phyloP scores from a whole-genome alignment of 768 basidiomycete species.

The Pulveroboletus sp. region DNA sequence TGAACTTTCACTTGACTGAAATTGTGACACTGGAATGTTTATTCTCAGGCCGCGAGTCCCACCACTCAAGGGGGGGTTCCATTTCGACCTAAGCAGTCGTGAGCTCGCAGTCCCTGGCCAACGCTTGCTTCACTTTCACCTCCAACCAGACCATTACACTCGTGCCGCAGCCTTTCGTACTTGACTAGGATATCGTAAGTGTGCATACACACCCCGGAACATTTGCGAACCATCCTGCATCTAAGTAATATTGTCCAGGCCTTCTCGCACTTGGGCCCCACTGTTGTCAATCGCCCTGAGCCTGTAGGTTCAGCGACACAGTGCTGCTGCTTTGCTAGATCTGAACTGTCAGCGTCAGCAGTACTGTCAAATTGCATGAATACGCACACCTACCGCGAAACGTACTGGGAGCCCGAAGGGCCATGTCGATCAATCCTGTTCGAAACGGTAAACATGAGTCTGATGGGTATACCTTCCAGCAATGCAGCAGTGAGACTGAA shows the following conservation, averaged over 20 bases:
- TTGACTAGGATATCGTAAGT: no score
- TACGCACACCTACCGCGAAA: neutral
- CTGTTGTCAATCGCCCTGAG: neutral
- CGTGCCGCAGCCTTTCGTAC: no score
- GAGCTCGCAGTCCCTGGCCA: no score
- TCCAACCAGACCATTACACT: no score
- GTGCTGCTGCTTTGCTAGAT: slow-evolving; percentile 59
- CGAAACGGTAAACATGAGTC: slow-evolving; percentile 77
- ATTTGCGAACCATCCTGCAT: neutral
- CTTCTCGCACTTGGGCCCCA: neutral
- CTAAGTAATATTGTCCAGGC: neutral
- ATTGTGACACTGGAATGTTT: no score
- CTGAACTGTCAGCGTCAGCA: slow-evolving; percentile 30
- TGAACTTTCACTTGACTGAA: no score
- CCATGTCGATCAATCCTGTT: slow-evolving; percentile 88
- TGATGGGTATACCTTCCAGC: slow-evolving; percentile 79
- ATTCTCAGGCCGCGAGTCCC: no score
- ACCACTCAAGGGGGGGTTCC: no score
- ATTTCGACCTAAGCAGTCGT: no score
- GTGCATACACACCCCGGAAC: neutral
- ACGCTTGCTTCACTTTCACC: no score
- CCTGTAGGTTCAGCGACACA: slow-evolving; percentile 35
- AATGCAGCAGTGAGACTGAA: slow-evolving; percentile 86
- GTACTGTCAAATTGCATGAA: no score
- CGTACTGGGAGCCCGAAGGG: slow-evolving; percentile 88